Conservation (phyloP, 2,329 filamentous ascomycete species). For the Penicillium hesseltinei region DNA sequence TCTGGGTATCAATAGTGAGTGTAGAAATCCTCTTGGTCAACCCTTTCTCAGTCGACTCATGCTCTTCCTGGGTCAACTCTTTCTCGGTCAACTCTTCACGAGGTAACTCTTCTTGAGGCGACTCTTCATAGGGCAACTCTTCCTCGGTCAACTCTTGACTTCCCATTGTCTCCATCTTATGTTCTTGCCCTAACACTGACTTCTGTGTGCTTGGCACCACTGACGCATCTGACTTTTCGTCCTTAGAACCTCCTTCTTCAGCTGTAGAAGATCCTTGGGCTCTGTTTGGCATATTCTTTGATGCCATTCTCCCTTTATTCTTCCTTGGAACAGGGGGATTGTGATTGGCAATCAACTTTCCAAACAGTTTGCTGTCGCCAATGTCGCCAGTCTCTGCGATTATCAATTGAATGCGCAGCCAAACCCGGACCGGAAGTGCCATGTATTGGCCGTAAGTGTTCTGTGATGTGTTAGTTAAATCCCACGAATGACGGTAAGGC, state of each 20-base stretch:
- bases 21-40: neutral
- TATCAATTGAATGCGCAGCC: constrained; percentile 1
- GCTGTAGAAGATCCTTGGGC: neutral
- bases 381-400: neutral
- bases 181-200: neutral
- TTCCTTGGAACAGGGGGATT: neutral
- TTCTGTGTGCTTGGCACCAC: neutral
- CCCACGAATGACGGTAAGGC: neutral
- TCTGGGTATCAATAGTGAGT: neutral
- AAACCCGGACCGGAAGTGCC: constrained; percentile 2
- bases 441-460: constrained; percentile 2
- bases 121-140: neutral
- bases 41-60: neutral
- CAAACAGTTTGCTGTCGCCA: neutral
- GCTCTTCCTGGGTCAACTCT: neutral
- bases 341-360: neutral
- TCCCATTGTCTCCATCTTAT: neutral
- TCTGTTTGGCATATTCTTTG: neutral
- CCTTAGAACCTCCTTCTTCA: neutral
- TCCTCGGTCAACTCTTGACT: neutral
- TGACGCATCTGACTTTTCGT: neutral
- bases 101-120: neutral
- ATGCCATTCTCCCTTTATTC: constrained; percentile 5
- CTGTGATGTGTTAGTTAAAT: neutral
- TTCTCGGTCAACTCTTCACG: neutral